phyloP scores from a whole-genome alignment of 2,329 filamentous ascomycete genomes.

The Alternaria alternata region DNA sequence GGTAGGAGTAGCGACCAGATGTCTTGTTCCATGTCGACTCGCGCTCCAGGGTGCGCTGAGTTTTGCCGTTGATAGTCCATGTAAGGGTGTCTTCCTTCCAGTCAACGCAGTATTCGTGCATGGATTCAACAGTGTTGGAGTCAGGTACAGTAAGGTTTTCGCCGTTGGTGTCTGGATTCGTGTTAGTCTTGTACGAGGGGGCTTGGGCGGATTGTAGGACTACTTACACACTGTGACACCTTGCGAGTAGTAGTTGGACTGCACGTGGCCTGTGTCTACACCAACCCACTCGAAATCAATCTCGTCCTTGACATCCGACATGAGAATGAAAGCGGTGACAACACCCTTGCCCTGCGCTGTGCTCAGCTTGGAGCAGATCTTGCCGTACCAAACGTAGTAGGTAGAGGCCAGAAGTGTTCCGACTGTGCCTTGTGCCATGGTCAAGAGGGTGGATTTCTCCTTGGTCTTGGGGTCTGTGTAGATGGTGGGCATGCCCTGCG shows the following conservation, averaged over 20 bases:
- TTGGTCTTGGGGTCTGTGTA: constrained; percentile 62
- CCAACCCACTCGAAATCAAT: constrained; percentile 98
- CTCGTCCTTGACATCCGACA: constrained; percentile 96
- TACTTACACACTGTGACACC: constrained; percentile 87
- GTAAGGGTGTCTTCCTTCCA: constrained; percentile 88
- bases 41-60: constrained; percentile 76
- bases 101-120: constrained; percentile 89
- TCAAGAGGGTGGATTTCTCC: constrained; percentile 70
- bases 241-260: constrained; percentile 98
- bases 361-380: constrained; percentile 83
- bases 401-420: constrained; percentile 88
- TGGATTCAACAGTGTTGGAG: constrained; percentile 76
- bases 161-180: constrained; percentile 72
- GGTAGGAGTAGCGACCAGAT: constrained; percentile 81
- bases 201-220: not conserved
- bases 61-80: constrained; percentile 86
- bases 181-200: constrained; percentile 20
- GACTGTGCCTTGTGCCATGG: constrained; percentile 85
- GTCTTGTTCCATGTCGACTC: constrained; percentile 87
- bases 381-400: constrained; percentile 96
- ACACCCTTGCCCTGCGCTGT: constrained; percentile 86
- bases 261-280: constrained; percentile 75
- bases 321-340: constrained; percentile 95
- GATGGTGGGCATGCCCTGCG: constrained; percentile 75
- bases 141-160: constrained; percentile 68